These are phyloP conservation scores for Saururus chinensis DNA, from an alignment of 164 flowering plant species.

Conservation along the genomic window DNA sequence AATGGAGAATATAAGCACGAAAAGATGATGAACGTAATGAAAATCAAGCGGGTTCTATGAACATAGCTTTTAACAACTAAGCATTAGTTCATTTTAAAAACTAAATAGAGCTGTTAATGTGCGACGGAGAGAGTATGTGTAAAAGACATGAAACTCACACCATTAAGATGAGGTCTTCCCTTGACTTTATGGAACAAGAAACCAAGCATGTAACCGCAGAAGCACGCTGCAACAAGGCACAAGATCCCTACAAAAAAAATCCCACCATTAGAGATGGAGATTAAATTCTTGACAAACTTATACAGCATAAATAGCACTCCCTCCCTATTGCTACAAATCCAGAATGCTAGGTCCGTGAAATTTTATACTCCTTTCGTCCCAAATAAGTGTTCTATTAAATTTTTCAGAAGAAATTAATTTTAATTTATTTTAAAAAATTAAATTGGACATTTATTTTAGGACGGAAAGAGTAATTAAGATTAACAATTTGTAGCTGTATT, in stretches of 20 bases:
- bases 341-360: too few relatives aligned
- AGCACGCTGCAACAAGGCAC: conserved; percentile 69
- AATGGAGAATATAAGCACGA: too few relatives aligned
- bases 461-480: too few relatives aligned
- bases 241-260: conserved; percentile 45
- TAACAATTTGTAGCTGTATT: too few relatives aligned
- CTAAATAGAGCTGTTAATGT: neutral
- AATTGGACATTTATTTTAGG: too few relatives aligned
- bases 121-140: too few relatives aligned
- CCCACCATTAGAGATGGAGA: neutral
- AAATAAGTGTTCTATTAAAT: too few relatives aligned
- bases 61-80: neutral
- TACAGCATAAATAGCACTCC: neutral
- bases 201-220: conserved; percentile 87
- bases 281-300: neutral
- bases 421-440: too few relatives aligned
- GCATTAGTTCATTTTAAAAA: neutral
- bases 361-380: too few relatives aligned
- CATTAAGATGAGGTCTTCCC: neutral
- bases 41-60: neutral
- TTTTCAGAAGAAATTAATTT: too few relatives aligned
- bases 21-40: too few relatives aligned
- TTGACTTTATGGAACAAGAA: conserved; percentile 14
- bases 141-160: conserved; percentile 1
- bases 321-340: too few relatives aligned